These are phyloP conservation scores for Xylariaceae sp. DNA, from an alignment of 2,329 filamentous ascomycete genomes.

Conservation along the genomic window DNA sequence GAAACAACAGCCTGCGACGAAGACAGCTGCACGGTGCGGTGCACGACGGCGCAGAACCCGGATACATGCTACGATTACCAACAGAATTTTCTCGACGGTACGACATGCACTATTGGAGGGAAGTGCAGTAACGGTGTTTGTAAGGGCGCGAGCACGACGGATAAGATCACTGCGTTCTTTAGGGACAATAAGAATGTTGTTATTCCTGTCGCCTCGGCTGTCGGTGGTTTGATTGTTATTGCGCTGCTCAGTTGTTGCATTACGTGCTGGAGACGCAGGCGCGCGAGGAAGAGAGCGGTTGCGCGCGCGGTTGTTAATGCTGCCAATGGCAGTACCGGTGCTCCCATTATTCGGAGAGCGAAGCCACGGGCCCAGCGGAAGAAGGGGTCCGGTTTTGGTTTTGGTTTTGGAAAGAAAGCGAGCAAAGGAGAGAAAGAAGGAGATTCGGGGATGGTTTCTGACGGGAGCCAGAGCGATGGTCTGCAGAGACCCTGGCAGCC, in stretches of 20 bases:
- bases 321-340: too few species aligned
- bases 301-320: too few species aligned
- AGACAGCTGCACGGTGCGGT: conserved; percentile 71
- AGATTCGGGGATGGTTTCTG: too few species aligned
- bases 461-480: neutral
- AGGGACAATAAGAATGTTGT: conserved; percentile 72
- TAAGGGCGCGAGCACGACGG: conserved; percentile 62
- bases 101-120: conserved; percentile 75
- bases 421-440: too few species aligned
- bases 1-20: conserved; percentile 75
- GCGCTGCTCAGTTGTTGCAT: conserved; percentile 64
- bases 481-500: conserved; percentile 12
- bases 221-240: conserved; percentile 71
- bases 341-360: too few species aligned
- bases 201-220: conserved; percentile 69
- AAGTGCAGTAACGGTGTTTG: conserved; percentile 76
- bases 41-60: conserved; percentile 64
- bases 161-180: conserved; percentile 74
- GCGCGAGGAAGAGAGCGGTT: conserved; percentile 22
- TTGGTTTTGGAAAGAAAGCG: too few species aligned
- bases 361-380: too few species aligned
- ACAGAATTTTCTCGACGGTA: conserved; percentile 93
- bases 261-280: conserved; percentile 47
- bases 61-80: conserved; percentile 70
- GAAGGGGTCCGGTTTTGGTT: too few species aligned